Conservation (phyloP, 176 grass and related monocot genomes). For the Puya raimondii region DNA sequence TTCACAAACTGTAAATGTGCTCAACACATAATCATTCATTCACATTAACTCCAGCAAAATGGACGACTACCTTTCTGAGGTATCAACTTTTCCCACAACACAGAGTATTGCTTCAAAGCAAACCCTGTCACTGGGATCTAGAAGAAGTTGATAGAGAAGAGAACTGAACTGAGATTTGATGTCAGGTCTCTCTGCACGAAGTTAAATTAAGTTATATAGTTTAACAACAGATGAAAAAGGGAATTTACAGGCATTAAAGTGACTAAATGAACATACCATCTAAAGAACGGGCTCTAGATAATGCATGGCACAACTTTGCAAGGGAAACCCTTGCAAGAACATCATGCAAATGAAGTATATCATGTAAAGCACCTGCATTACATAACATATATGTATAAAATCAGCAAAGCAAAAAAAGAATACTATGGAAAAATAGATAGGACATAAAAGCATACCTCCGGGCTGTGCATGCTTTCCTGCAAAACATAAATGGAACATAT, state of each 20-base stretch:
- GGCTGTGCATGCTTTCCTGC: slow-evolving; percentile 73
- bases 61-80: slow-evolving; percentile 63
- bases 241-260: slow-evolving; percentile 20
- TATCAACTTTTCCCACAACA: slow-evolving; percentile 94
- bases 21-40: slow-evolving; percentile 2
- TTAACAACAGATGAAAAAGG: slow-evolving; percentile 11
- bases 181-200: slow-evolving; percentile 77
- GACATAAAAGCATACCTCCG: slow-evolving; percentile 50
- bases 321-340: slow-evolving; percentile 96
- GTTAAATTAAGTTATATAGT: slow-evolving; percentile 13
- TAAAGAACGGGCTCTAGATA: slow-evolving; percentile 83
- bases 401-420: slow-evolving; percentile 14
- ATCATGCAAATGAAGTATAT: slow-evolving; percentile 99
- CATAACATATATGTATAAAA: slow-evolving; percentile 30
- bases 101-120: slow-evolving; percentile 99
- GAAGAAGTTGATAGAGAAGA: slow-evolving; percentile 97
- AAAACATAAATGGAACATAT: slow-evolving; percentile 39
- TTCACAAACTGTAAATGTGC: background rate
- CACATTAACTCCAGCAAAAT: slow-evolving; percentile 2
- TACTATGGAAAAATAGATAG: background rate
- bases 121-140: slow-evolving; percentile 97
- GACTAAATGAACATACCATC: slow-evolving; percentile 53
- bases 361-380: slow-evolving; percentile 83
- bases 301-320: slow-evolving; percentile 80
- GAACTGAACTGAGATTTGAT: slow-evolving; percentile 84